These are phyloP conservation scores for Mucor racemosus DNA, from an alignment of 371 early-diverging fungal species.

Conservation along the genomic window DNA sequence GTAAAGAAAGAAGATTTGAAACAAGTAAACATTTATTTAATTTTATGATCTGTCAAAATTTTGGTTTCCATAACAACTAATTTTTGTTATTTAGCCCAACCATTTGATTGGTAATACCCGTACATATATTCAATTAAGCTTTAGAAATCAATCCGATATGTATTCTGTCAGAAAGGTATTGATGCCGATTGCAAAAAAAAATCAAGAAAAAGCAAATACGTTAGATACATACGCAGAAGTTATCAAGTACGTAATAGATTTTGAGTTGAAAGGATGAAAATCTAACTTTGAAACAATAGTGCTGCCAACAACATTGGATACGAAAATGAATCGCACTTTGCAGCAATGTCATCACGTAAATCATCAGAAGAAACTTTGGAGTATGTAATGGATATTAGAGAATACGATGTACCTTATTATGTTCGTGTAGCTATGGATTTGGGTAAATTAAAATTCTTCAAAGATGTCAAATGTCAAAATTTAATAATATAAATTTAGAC, in stretches of 20 bases:
- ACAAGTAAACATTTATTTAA: conserved; percentile 59
- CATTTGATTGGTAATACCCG: conserved; percentile 84
- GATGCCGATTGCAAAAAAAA: conserved; percentile 71
- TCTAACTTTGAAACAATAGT: conserved; percentile 13
- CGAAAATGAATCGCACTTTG: conserved; percentile 23
- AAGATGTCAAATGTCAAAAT: neutral
- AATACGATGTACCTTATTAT: conserved; percentile 95
- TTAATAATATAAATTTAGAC: conserved; percentile 48
- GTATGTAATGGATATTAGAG: conserved; percentile 86
- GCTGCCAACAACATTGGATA: conserved; percentile 40
- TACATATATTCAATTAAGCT: conserved; percentile 77
- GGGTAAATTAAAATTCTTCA: conserved; percentile 45
- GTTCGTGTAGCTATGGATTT: conserved; percentile 93
- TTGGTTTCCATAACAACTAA: neutral
- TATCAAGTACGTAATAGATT: conserved; percentile 37
- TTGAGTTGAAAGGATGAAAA: too few species aligned
- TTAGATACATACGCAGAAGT: conserved; percentile 66
- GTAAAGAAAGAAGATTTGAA: conserved; percentile 87
- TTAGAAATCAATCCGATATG: conserved; percentile 85
- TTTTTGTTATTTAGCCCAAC: conserved; percentile 67
- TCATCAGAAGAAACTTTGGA: conserved; percentile 54
- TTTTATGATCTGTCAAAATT: neutral
- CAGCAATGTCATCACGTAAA: conserved; percentile 38
- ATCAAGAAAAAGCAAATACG: conserved; percentile 66
- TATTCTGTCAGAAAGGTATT: conserved; percentile 76